These are phyloP conservation scores for Cadophora gregata DNA, from an alignment of 2,329 filamentous ascomycete genomes.

Conservation along the genomic window DNA sequence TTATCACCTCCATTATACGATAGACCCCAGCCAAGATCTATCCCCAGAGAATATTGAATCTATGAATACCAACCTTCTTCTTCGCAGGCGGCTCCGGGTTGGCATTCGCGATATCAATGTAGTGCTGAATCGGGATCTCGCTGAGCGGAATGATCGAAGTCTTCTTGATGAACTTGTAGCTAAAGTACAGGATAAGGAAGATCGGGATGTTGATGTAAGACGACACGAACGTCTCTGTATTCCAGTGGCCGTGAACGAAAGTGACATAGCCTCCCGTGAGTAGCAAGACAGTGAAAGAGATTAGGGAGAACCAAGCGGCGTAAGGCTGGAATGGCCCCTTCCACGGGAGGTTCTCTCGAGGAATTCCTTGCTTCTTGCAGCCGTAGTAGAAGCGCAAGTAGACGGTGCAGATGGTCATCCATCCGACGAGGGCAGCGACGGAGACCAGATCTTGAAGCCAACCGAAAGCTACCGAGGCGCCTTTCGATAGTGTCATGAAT, in stretches of 20 bases:
- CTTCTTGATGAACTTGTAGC: slow-evolving; percentile 60
- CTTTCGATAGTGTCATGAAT: slow-evolving; percentile 69
- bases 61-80: slow-evolving; percentile 31
- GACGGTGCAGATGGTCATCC: slow-evolving; percentile 64
- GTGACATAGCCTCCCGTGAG: slow-evolving; percentile 68
- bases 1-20: not conserved
- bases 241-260: slow-evolving; percentile 66
- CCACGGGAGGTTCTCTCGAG: slow-evolving; percentile 59
- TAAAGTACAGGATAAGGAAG: slow-evolving; percentile 56
- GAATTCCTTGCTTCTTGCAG: slow-evolving; percentile 61
- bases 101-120: slow-evolving; percentile 45
- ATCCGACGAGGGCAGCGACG: slow-evolving; percentile 68
- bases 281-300: slow-evolving; percentile 57
- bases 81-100: slow-evolving; percentile 37
- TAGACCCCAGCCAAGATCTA: slow-evolving; percentile 17
- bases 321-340: slow-evolving; percentile 61
- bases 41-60: slow-evolving; percentile 39
- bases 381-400: slow-evolving; percentile 63
- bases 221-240: slow-evolving; percentile 62
- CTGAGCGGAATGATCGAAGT: slow-evolving; percentile 50
- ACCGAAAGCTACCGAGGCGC: slow-evolving; percentile 65
- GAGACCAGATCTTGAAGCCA: slow-evolving; percentile 71
- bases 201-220: slow-evolving; percentile 69
- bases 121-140: slow-evolving; percentile 47
- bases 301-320: slow-evolving; percentile 58